Conservation (phyloP, 768 basidiomycete species). For the Auricularia auricula-judae region DNA sequence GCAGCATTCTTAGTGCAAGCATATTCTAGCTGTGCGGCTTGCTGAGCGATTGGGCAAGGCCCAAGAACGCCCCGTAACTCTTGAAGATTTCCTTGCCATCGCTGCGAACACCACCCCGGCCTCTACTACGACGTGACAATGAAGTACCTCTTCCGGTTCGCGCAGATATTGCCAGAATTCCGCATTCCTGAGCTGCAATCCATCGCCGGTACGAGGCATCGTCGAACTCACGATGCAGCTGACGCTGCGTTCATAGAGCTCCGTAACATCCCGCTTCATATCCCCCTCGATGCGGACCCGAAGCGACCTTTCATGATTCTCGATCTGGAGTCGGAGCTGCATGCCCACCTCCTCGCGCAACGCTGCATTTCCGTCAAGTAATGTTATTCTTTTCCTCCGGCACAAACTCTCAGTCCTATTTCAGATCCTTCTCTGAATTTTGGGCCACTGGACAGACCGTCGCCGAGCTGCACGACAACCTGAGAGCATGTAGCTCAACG, state of each 20-base stretch:
- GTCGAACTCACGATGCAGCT: neutral
- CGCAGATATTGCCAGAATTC: too few relatives aligned
- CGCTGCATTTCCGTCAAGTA: slow-evolving; percentile 82
- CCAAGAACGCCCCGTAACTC: slow-evolving; percentile 34
- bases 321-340: slow-evolving; percentile 53
- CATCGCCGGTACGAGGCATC: slow-evolving; percentile 27
- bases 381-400: neutral
- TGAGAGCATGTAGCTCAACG: slow-evolving; percentile 28
- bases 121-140: neutral
- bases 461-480: slow-evolving; percentile 52
- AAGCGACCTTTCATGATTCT: slow-evolving; percentile 67
- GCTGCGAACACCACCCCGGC: neutral
- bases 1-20: slow-evolving; percentile 52
- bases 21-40: slow-evolving; percentile 55
- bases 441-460: slow-evolving; percentile 65
- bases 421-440: slow-evolving; percentile 67
- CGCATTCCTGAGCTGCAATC: slow-evolving; percentile 42
- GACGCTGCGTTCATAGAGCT: slow-evolving; percentile 32
- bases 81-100: slow-evolving; percentile 30
- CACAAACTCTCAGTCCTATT: neutral
- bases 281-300: slow-evolving; percentile 36
- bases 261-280: slow-evolving; percentile 46
- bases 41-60: slow-evolving; percentile 43
- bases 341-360: slow-evolving; percentile 60
- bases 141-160: too few relatives aligned